Evolutionary conservation across 768 basidiomycete species (phyloP), one percentile per base, ranked within the genome.

Genomic region (Boletus reticulatus): DNA sequence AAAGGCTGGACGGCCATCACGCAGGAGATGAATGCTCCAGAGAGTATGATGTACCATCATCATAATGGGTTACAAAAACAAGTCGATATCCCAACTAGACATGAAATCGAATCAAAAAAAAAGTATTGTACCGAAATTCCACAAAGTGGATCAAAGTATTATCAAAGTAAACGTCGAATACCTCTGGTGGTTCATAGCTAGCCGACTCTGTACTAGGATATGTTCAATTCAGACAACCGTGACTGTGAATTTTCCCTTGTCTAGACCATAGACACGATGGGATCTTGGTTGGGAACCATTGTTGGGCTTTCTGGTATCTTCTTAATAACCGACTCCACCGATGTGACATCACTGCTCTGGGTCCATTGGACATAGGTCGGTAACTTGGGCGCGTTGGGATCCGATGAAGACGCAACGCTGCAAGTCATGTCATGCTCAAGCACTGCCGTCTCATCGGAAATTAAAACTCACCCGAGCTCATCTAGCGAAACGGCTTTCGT

Each of bases 1-100:
- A 60, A 88, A 84, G 71, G 77, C 89, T 39, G 89, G 89, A 34
- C 80, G 86, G 36, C 80, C 88, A 24, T 80, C 85, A 56, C 80
- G 88, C 60, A 81, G 88, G 74, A 80, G 88, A 68, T 90, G 74
- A 82, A 36, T 14, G 34, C n/a, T n/a, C n/a, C n/a, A n/a, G n/a
- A n/a, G n/a, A n/a, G n/a, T 46, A 9, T 19, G 34, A 24, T 51
- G 20, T 14, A 16, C 44, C 20, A 31, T 36, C 34, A 14, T 1
- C 34, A 29, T 29, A 8, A n/a, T n/a, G n/a, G 29, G 13, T 36
- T 36, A 12, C 5, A 36, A 36, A n/a, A 6, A 14, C 3, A 31
- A 2, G 27, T 47, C 17, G 38, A 50, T 46, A 6, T 16, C 48
- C 38, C 38, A 51, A 55, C 41, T 54, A 43, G 46, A 53, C 37